phyloP scores from a whole-genome alignment of 2,329 filamentous ascomycete genomes.

The Colletotrichum neosansevieriae region DNA sequence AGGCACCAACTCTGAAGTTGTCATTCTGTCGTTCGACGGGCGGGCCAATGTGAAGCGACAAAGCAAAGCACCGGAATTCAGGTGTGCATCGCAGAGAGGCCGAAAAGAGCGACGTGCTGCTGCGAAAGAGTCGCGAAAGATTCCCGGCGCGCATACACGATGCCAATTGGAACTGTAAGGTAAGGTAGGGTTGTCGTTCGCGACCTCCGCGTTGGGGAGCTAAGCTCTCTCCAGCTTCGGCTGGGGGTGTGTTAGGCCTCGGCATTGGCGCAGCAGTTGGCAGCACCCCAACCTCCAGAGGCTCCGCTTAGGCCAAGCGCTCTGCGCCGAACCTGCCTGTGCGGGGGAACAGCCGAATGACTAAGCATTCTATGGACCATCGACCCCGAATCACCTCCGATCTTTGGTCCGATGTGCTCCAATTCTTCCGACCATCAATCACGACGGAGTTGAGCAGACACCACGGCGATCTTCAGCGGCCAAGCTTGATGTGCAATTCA shows the following conservation, averaged over 20 bases:
- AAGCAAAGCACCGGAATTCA: constrained; percentile 11
- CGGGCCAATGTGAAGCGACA: constrained; percentile 10
- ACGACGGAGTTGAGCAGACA: too few relatives aligned
- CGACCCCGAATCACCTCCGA: constrained; percentile 23
- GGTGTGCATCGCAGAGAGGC: constrained; percentile 20
- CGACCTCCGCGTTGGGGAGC: constrained; percentile 27
- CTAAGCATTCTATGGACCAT: constrained; percentile 18
- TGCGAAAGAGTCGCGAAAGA: background rate
- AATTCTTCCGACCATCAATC: too few relatives aligned
- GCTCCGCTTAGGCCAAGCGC: constrained; percentile 11
- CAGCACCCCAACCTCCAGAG: constrained; percentile 25
- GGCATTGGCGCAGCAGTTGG: constrained; percentile 24
- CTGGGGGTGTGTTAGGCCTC: constrained; percentile 37
- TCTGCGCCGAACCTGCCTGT: too few relatives aligned
- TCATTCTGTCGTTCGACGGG: constrained; percentile 24
- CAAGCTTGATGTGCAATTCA: too few relatives aligned
- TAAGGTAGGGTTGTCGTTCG: background rate
- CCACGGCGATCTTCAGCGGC: too few relatives aligned
- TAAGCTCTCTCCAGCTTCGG: constrained; percentile 36
- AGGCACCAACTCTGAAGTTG: constrained; percentile 44
- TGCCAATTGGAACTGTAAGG: constrained; percentile 10
- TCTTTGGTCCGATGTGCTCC: background rate
- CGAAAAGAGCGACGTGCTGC: background rate
- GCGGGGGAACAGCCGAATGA: constrained; percentile 22
- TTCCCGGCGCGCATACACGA: background rate